Evolutionary conservation across 768 basidiomycete genomes (phyloP).

Genomic region (Lyophyllum shimeji): DNA sequence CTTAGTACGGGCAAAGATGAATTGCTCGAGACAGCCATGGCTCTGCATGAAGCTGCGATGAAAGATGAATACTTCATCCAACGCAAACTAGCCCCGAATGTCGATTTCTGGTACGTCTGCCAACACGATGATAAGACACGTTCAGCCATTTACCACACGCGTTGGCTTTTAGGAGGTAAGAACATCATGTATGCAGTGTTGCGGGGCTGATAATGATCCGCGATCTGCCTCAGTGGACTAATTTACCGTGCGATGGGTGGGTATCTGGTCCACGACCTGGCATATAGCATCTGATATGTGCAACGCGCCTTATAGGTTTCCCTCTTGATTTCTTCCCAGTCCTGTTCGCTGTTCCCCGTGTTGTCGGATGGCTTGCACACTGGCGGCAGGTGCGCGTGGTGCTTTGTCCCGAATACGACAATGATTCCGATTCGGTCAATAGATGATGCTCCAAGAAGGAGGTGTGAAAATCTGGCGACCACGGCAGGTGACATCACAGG

Average conservation of each 20-base stretch:
- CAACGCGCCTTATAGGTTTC: conserved; percentile 56
- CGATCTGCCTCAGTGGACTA: conserved; percentile 53
- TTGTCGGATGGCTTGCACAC: conserved; percentile 92
- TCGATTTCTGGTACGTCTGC: conserved; percentile 78
- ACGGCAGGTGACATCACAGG: conserved; percentile 56
- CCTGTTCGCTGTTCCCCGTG: conserved; percentile 87
- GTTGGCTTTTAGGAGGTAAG: conserved; percentile 52
- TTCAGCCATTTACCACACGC: conserved; percentile 10
- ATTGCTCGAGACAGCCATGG: conserved; percentile 86
- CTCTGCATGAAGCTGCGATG: conserved; percentile 84
- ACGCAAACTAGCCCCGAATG: conserved; percentile 83
- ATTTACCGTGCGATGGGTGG: conserved; percentile 93
- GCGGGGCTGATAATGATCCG: not conserved
- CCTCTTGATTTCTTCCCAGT: conserved; percentile 95
- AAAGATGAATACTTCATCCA: conserved; percentile 88
- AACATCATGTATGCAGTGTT: conserved; percentile 10
- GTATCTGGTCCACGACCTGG: not conserved
- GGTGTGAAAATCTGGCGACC: conserved; percentile 96
- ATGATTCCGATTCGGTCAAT: conserved; percentile 2
- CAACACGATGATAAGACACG: conserved; percentile 6
- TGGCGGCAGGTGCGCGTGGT: conserved; percentile 69
- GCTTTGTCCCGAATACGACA: not conserved
- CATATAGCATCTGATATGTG: conserved; percentile 1
- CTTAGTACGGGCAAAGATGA: conserved; percentile 81
- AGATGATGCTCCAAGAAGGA: conserved; percentile 90